Conservation (phyloP, 1,284 basidiomycete genomes). For the Marasmius tenuissimus region DNA sequence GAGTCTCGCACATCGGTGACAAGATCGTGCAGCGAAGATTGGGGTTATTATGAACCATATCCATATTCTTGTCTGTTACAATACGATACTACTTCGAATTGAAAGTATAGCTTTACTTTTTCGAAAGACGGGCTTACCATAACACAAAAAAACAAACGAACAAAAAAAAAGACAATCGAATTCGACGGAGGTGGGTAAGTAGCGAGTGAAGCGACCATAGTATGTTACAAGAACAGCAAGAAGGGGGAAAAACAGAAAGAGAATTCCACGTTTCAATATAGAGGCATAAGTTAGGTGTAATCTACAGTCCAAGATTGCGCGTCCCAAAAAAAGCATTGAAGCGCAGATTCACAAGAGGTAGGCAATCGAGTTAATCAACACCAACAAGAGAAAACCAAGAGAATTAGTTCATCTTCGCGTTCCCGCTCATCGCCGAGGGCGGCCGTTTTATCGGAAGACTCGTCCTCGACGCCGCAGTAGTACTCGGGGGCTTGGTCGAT, state of each 20-base stretch:
- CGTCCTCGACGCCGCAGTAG: background rate
- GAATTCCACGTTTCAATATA: background rate
- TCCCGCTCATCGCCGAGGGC: background rate
- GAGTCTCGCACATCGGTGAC: too few species aligned
- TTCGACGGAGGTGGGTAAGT: background rate
- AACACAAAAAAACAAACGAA: background rate
- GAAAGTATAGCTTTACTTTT: background rate
- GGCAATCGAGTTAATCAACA: background rate
- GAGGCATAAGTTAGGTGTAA: background rate
- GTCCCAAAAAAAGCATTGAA: background rate
- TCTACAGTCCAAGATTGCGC: background rate
- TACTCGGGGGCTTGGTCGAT: background rate
- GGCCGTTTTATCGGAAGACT: background rate
- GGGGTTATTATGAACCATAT: background rate
- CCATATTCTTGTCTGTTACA: background rate
- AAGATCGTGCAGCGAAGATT: too few species aligned
- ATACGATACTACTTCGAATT: background rate
- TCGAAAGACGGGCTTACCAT: background rate
- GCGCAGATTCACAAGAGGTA: background rate
- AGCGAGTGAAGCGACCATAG: background rate
- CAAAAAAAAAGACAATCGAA: background rate
- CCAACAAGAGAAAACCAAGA: background rate
- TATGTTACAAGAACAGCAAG: background rate
- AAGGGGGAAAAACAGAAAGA: background rate
- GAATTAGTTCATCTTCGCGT: background rate